Evolutionary conservation across 2,329 filamentous ascomycete species (phyloP).

Genomic region (Apiospora malaysiana): DNA sequence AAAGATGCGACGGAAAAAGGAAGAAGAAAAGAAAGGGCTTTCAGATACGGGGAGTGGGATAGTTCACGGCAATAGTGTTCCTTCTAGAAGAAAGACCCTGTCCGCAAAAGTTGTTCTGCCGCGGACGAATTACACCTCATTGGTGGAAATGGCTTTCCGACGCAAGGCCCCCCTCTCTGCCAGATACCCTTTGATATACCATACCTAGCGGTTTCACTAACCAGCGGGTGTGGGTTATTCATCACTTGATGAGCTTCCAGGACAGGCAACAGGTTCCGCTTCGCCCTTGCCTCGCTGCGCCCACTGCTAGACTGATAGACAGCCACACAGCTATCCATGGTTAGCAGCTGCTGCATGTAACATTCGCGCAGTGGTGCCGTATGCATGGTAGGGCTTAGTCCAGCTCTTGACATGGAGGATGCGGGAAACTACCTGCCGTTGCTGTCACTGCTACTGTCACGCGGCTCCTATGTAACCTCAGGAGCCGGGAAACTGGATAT

Average conservation of each 20-base stretch:
- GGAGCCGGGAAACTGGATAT: not conserved
- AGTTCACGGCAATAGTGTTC: not conserved
- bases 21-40: not conserved
- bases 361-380: not conserved
- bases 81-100: not conserved
- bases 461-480: not conserved
- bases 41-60: not conserved
- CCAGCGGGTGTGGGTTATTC: not conserved
- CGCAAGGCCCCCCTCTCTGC: not conserved
- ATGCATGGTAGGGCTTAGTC: not conserved
- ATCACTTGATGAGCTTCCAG: not conserved
- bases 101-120: not conserved
- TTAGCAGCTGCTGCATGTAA: not conserved
- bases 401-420: not conserved
- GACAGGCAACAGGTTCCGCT: slow-evolving; percentile 5
- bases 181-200: not conserved
- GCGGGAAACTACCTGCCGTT: not conserved
- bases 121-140: not conserved
- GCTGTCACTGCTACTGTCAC: not conserved
- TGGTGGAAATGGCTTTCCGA: slow-evolving; percentile 10
- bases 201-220: slow-evolving; percentile 1
- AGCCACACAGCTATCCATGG: not conserved
- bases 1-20: not conserved
- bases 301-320: not conserved
- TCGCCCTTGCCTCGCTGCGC: too few relatives aligned